A percentile compares a stretch with the other conserved stretches of the same genome.
Conservation (phyloP, 768 basidiomycete species). For the Termitomyces titanicus region DNA sequence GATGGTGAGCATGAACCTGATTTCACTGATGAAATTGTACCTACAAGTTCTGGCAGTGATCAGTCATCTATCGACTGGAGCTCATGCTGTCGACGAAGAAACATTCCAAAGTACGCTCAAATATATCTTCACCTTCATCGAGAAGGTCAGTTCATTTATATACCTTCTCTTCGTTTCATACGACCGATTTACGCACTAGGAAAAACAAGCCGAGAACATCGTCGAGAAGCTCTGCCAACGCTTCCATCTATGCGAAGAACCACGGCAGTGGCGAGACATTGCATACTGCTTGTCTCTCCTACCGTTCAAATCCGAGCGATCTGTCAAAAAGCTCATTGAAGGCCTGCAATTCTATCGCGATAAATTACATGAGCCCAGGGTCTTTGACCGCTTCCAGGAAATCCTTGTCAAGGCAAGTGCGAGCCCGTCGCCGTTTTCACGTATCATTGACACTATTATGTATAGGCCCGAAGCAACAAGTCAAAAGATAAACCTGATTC, state of each 20-base stretch:
- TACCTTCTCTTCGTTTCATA: neutral
- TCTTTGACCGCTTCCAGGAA: constrained; percentile 81
- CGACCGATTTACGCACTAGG: constrained; percentile 41
- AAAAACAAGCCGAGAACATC: constrained; percentile 97
- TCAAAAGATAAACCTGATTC: constrained; percentile 88
- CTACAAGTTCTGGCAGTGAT: constrained; percentile 57
- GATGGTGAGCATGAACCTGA: constrained; percentile 58
- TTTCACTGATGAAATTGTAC: neutral
- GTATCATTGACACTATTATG: neutral
- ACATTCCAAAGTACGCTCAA: constrained; percentile 89
- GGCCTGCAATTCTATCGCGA: constrained; percentile 91
- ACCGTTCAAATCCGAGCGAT: constrained; percentile 96
- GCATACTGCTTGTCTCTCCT: constrained; percentile 92
- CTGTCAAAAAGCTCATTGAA: constrained; percentile 94
- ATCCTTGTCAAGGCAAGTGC: constrained; percentile 78
- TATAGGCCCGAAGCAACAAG: constrained; percentile 84
- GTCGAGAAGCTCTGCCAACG: constrained; percentile 98
- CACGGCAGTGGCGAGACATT: constrained; percentile 96
- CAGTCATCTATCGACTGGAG: constrained; percentile 88
- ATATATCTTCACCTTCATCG: constrained; percentile 95
- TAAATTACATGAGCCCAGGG: constrained; percentile 86
- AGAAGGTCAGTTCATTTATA: constrained; percentile 60
- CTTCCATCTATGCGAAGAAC: constrained; percentile 83
- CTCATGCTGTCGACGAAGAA: constrained; percentile 89
- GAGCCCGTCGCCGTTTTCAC: neutral